Evolutionary conservation across 768 basidiomycete species (phyloP).

Genomic region (Hortiboletus campestris): DNA sequence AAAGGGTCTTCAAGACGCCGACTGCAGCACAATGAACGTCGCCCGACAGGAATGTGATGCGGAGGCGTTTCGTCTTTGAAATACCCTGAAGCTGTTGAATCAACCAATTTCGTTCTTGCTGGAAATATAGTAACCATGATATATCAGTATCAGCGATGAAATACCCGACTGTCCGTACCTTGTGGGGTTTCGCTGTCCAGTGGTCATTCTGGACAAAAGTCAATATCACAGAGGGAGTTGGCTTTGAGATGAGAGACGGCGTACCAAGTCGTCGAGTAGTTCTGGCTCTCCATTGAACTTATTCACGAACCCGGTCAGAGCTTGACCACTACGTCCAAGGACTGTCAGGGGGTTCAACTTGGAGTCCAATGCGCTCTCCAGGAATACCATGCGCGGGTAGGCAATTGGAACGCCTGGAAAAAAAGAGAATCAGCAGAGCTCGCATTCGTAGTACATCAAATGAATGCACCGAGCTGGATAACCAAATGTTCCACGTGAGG

Average conservation of each 20-base stretch:
- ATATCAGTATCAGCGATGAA: neutral
- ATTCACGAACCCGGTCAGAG: constrained; percentile 78
- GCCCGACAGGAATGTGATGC: constrained; percentile 86
- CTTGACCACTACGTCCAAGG: constrained; percentile 66
- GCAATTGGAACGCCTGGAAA: constrained; percentile 76
- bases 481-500: constrained; percentile 74
- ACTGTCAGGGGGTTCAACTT: constrained; percentile 84
- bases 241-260: constrained; percentile 15
- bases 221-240: constrained; percentile 34
- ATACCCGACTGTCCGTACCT: constrained; percentile 41
- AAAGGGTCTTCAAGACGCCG: constrained; percentile 70
- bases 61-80: constrained; percentile 56
- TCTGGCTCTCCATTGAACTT: constrained; percentile 93
- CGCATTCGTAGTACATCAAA: neutral
- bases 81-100: constrained; percentile 76
- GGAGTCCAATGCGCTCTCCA: constrained; percentile 74
- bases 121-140: constrained; percentile 12
- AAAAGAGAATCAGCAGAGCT: neutral
- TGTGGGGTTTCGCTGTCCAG: constrained; percentile 82
- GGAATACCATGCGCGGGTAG: constrained; percentile 91
- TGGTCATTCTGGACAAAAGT: constrained; percentile 83
- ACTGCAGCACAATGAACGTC: constrained; percentile 94
- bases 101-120: constrained; percentile 91
- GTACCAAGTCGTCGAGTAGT: constrained; percentile 85
- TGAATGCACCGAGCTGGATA: constrained; percentile 64